A percentile compares a stretch with the other conserved stretches of the same genome.
These are phyloP conservation scores for Parietichytrium sp. DNA, from an alignment of 108 stramenopile genomes.

Conservation along the genomic window DNA sequence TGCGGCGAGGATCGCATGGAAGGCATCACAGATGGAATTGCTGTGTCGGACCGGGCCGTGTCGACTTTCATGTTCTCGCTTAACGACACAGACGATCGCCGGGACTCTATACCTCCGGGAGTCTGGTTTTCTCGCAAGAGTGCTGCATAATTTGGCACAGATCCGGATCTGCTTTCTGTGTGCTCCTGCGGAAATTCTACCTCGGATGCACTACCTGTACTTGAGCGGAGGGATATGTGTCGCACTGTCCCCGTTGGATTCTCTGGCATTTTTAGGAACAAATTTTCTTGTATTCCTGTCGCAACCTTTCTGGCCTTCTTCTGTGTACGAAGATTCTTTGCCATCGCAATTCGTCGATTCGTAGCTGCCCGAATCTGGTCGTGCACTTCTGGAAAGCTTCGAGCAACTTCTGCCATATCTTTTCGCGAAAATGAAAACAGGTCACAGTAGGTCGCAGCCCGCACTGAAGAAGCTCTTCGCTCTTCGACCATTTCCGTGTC, in stretches of 20 bases:
- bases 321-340: conserved; percentile 27
- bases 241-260: conserved; percentile 20
- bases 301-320: conserved; percentile 1
- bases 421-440: conserved; percentile 19
- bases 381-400: background rate
- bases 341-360: background rate
- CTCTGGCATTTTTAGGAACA: conserved; percentile 1
- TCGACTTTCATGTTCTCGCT: no score
- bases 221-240: no score
- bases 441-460: conserved; percentile 7
- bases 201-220: no score
- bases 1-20: no score
- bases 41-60: no score
- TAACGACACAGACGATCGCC: no score
- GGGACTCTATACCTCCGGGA: no score
- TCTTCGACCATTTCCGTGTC: conserved; percentile 26
- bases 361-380: background rate
- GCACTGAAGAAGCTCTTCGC: conserved; percentile 23
- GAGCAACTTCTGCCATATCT: conserved; percentile 12
- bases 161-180: no score
- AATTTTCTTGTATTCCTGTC: conserved; percentile 16
- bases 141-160: no score
- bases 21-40: no score
- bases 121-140: no score
- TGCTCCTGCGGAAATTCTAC: no score